Conservation (phyloP, 2,329 filamentous ascomycete genomes). For the Aspergillus proliferans region DNA sequence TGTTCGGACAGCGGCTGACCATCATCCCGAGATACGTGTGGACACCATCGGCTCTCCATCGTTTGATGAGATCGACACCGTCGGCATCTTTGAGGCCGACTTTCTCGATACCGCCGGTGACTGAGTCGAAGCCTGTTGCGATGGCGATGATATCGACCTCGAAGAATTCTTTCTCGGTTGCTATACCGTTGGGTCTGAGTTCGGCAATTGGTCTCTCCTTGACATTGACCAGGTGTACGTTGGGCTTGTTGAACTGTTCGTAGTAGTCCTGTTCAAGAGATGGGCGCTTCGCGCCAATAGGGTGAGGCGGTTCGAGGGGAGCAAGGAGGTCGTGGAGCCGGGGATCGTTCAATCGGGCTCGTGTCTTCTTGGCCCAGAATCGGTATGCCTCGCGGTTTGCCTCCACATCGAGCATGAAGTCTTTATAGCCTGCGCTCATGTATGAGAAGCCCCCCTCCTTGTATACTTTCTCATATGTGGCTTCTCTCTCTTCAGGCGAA, state of each 20-base stretch:
- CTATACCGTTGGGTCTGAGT: conserved; percentile 37
- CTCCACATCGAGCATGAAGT: conserved; percentile 4
- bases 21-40: conserved; percentile 39
- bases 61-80: conserved; percentile 25
- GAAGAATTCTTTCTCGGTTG: conserved; percentile 31
- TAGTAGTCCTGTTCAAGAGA: conserved; percentile 23
- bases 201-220: conserved; percentile 16
- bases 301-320: conserved; percentile 7
- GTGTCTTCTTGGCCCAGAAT: conserved; percentile 16
- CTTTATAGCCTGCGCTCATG: conserved; percentile 22
- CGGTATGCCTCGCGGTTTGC: conserved; percentile 15
- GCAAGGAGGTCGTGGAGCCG: conserved; percentile 12
- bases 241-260: conserved; percentile 29
- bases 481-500: conserved; percentile 5
- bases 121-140: conserved; percentile 41
- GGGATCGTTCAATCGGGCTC: conserved; percentile 11
- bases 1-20: conserved; percentile 41
- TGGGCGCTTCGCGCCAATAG: conserved; percentile 12
- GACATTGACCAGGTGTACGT: conserved; percentile 28
- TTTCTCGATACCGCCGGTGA: conserved; percentile 37
- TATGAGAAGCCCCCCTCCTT: conserved; percentile 32
- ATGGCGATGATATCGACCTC: conserved; percentile 38
- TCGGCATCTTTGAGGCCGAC: conserved; percentile 32
- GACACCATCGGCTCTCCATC: conserved; percentile 28
- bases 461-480: conserved; percentile 15